Evolutionary conservation across 345 rosid species (phyloP).

Genomic region (Erucastrum elatum): DNA sequence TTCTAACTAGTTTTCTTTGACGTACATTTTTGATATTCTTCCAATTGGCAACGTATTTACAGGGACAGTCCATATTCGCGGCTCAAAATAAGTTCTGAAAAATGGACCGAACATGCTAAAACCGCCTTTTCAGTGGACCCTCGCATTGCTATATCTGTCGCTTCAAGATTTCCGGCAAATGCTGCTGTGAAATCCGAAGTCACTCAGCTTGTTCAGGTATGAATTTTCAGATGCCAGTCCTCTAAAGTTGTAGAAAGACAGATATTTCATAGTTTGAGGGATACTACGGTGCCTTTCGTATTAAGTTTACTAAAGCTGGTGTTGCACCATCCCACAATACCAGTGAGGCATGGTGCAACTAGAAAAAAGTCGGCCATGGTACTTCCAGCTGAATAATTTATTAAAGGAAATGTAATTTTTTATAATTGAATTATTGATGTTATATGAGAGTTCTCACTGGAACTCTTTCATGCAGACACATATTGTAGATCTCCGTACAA

Average conservation of each 20-base stretch:
- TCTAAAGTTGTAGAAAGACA: neutral
- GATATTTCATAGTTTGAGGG: neutral
- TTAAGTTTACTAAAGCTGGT: neutral
- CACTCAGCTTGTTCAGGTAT: slow-evolving; percentile 79
- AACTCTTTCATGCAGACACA: slow-evolving; percentile 56
- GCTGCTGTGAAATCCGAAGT: slow-evolving; percentile 64
- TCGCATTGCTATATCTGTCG: slow-evolving; percentile 69
- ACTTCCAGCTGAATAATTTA: neutral
- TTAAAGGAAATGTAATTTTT: neutral
- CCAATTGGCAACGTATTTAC: slow-evolving; percentile 27
- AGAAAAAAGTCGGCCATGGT: neutral
- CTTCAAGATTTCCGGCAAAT: slow-evolving; percentile 73
- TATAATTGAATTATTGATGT: neutral
- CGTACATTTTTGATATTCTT: slow-evolving; percentile 19
- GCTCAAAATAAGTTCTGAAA: slow-evolving; percentile 61
- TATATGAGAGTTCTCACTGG: neutral
- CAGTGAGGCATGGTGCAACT: slow-evolving; percentile 6
- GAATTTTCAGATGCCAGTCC: neutral
- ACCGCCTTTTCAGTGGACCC: slow-evolving; percentile 90
- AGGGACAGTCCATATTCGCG: slow-evolving; percentile 60
- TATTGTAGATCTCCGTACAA: slow-evolving; percentile 71
- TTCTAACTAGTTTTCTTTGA: neutral
- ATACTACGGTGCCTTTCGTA: neutral
- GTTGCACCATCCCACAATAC: neutral
- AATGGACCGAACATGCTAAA: slow-evolving; percentile 73